A percentile compares a stretch with the other conserved stretches of the same genome.
These are phyloP conservation scores for Salix koriyanagi DNA, from an alignment of 345 rosid species.

Conservation along the genomic window DNA sequence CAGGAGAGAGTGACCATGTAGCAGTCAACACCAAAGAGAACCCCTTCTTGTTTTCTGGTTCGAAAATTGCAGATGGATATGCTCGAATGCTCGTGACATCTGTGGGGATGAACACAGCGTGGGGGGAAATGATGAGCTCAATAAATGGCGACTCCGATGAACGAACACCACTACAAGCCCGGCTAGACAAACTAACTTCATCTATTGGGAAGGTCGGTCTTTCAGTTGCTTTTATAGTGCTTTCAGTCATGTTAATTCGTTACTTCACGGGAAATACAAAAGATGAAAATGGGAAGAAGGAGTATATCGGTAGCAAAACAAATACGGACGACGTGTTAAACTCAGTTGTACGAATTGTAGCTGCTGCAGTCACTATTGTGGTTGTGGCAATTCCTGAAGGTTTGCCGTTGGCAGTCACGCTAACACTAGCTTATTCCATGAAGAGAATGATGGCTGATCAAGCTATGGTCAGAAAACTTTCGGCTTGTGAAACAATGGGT, in stretches of 20 bases:
- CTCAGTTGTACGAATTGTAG: conserved; percentile 22
- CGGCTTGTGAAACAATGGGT: conserved; percentile 36
- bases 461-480: conserved; percentile 30
- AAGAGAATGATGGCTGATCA: conserved; percentile 34
- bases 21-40: conserved; percentile 14
- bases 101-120: conserved; percentile 29
- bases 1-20: conserved; percentile 27
- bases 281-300: conserved; percentile 7
- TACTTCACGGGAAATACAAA: conserved; percentile 26
- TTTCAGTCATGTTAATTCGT: conserved; percentile 24
- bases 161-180: conserved; percentile 26
- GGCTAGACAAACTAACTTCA: conserved; percentile 25
- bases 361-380: conserved; percentile 32
- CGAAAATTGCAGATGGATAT: conserved; percentile 29
- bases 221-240: conserved; percentile 26
- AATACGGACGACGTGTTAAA: conserved; percentile 3
- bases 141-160: conserved; percentile 12
- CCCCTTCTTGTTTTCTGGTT: conserved; percentile 31
- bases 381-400: conserved; percentile 36
- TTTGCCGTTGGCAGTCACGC: conserved; percentile 29
- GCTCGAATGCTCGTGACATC: conserved; percentile 28
- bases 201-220: conserved; percentile 27
- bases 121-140: conserved; percentile 33
- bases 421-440: conserved; percentile 32
- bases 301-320: conserved; percentile 13